These are phyloP conservation scores for Acer negundo DNA, from an alignment of 345 rosid genomes.

Conservation along the genomic window DNA sequence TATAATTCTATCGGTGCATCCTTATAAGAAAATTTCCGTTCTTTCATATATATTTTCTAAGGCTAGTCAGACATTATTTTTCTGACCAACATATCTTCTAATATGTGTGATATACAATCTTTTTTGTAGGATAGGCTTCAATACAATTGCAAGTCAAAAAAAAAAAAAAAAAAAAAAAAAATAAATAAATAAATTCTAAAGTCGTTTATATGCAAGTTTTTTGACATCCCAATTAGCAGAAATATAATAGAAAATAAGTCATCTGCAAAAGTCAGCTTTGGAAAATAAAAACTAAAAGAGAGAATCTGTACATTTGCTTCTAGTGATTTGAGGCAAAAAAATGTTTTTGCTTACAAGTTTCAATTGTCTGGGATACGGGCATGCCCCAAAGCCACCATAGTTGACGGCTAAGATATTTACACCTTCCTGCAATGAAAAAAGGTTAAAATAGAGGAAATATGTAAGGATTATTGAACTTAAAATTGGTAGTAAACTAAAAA, in stretches of 20 bases:
- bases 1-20: too few species aligned
- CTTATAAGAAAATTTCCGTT: too few species aligned
- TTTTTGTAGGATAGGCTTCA: too few species aligned
- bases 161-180: too few species aligned
- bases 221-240: not conserved
- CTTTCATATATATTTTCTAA: too few species aligned
- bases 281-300: not conserved
- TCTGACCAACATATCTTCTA: not conserved
- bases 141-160: too few species aligned
- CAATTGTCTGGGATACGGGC: slow-evolving; percentile 72
- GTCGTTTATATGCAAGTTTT: not conserved
- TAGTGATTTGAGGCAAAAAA: not conserved
- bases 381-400: slow-evolving; percentile 81
- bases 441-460: not conserved
- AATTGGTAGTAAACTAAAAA: not conserved
- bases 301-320: not conserved
- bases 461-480: not conserved
- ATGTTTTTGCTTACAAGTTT: slow-evolving; percentile 60
- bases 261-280: not conserved
- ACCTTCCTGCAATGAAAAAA: slow-evolving; percentile 64
- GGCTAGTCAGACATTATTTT: not conserved
- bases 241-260: not conserved
- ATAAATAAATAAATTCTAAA: too few species aligned
- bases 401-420: slow-evolving; percentile 75
- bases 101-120: not conserved